Conservation (phyloP, 805 yeast genomes). For the Starmerella vaccinii region DNA sequence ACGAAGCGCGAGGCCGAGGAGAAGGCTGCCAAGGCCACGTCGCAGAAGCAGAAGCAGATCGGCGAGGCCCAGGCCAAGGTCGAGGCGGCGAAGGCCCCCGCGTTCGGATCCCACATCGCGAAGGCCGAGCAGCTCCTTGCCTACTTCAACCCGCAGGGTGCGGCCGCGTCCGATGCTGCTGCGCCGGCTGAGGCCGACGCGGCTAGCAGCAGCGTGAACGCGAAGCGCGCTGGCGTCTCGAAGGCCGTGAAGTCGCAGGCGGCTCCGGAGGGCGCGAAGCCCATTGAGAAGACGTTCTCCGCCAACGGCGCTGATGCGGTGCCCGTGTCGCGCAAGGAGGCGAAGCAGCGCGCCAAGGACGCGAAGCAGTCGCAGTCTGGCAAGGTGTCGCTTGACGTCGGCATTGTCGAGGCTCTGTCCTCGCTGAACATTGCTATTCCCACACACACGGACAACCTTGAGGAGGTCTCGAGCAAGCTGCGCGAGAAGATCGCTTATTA, state of each 20-base stretch:
- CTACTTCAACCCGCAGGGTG: slow-evolving; percentile 66
- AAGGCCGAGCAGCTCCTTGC: slow-evolving; percentile 61
- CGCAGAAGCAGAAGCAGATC: slow-evolving; percentile 41
- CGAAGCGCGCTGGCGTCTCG: slow-evolving; percentile 8
- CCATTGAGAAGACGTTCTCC: slow-evolving; percentile 3
- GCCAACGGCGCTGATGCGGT: slow-evolving; percentile 1
- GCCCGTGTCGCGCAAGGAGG: slow-evolving; percentile 41
- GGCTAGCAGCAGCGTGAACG: neutral
- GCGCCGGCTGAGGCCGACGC: slow-evolving; percentile 20
- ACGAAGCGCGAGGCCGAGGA: slow-evolving; percentile 67
- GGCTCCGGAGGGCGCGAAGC: slow-evolving; percentile 31
- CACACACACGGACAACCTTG: slow-evolving; percentile 58
- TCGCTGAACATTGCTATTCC: slow-evolving; percentile 74
- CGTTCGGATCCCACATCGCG: slow-evolving; percentile 68
- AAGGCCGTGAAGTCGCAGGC: slow-evolving; percentile 13
- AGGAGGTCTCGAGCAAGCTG: slow-evolving; percentile 53
- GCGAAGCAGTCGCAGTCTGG: slow-evolving; percentile 21
- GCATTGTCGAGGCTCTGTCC: slow-evolving; percentile 62
- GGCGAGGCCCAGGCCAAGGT: slow-evolving; percentile 61
- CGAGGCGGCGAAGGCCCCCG: slow-evolving; percentile 65
- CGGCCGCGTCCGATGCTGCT: slow-evolving; percentile 37
- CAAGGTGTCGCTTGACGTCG: slow-evolving; percentile 68
- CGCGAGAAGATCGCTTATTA: slow-evolving; percentile 61
- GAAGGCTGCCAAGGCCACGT: slow-evolving; percentile 48
- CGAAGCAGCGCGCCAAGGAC: slow-evolving; percentile 11